Base-by-base conservation (phyloP, 2,329 filamentous ascomycete species). In the Cryphonectria nitschkei region DNA sequence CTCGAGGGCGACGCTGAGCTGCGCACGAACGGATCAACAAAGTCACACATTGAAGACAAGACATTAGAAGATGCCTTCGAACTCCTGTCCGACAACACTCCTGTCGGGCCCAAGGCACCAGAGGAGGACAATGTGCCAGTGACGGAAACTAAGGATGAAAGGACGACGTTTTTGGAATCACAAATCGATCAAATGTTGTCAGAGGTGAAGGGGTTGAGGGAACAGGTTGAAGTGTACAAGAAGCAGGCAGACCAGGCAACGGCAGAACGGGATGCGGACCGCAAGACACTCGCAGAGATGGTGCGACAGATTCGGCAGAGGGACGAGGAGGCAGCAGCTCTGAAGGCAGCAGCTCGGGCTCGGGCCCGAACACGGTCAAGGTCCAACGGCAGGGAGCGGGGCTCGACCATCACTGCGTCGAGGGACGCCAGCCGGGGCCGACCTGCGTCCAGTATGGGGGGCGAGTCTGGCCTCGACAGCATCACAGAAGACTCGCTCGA, bases 261-360 rank as follows among this genome's bases (percentile, higher is more conserved):
- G 79, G 83, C 87, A 11, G 94, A 97, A 76, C 88, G 91, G 62
- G 89, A 91, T 68, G 85, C 88, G 58, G 89, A 90, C 68, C 90
- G 92, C 68, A 91, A 92, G 79, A 92, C 91, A 1, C 82, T 99
- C 61, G 91, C 92, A 0, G 93, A 97, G 78, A 96, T 98, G 93
- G 90, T 98, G 16, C 86, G 93, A 75, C 91, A 92, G 74, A 92
- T 98, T 69, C 89, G 94, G 68, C 86, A 85, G 75, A 76, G 78
- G 4, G 90, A 94, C 75, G 89, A 90, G 75, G 88, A 88, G 74
- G 85, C 83, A 41, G 81, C 80, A 43, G 83, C 80, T n/a, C 67
- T 73, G 32, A 71, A 71, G 37, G 69, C 71, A 8, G 71, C 68
- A 54, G 68, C 71, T 29, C 62, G 50, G 43, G 81, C 81, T 3